These are phyloP conservation scores for Paracorniculantispora psalliotae DNA, from an alignment of 2,329 filamentous ascomycete species.

Conservation along the genomic window DNA sequence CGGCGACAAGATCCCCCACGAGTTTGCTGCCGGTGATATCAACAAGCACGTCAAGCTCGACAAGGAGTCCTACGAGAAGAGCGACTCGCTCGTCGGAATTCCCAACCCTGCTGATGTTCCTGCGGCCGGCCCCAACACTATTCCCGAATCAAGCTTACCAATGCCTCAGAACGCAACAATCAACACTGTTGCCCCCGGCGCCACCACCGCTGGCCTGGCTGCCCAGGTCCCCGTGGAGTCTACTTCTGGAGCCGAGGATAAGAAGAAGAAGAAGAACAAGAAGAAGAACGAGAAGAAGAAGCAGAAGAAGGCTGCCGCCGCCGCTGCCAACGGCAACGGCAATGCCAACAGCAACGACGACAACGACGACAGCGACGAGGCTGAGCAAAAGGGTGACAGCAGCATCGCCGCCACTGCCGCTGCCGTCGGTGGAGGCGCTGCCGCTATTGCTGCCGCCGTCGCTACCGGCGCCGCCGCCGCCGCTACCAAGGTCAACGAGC, in stretches of 20 bases:
- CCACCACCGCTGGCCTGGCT: constrained; percentile 66
- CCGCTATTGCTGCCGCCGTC: constrained; percentile 31
- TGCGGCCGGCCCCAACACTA: constrained; percentile 38
- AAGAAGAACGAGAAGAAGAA: constrained; percentile 66
- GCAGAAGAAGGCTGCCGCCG: constrained; percentile 57
- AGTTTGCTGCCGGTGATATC: constrained; percentile 61
- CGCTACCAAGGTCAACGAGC: constrained; percentile 33
- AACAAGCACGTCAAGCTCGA: constrained; percentile 73
- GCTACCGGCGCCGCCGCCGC: constrained; percentile 29
- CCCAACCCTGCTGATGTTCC: constrained; percentile 43
- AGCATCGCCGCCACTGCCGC: constrained; percentile 44
- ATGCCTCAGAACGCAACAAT: constrained; percentile 48
- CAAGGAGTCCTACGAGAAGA: constrained; percentile 80
- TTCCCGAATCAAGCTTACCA: constrained; percentile 78
- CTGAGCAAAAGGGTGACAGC: constrained; percentile 48
- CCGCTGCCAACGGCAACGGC: constrained; percentile 47
- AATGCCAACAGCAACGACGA: constrained; percentile 49
- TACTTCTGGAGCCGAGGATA: constrained; percentile 38
- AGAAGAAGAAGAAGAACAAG: constrained; percentile 63
- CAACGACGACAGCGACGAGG: constrained; percentile 43
- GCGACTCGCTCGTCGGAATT: constrained; percentile 56
- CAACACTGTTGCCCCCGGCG: constrained; percentile 46
- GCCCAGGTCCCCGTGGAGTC: constrained; percentile 62
- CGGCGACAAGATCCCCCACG: constrained; percentile 74
- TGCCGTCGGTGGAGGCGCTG: constrained; percentile 37